A percentile compares a stretch with the other conserved stretches of the same genome.
phyloP scores from a whole-genome alignment of 305 asterid genomes.

The Fraxinus greggii region DNA sequence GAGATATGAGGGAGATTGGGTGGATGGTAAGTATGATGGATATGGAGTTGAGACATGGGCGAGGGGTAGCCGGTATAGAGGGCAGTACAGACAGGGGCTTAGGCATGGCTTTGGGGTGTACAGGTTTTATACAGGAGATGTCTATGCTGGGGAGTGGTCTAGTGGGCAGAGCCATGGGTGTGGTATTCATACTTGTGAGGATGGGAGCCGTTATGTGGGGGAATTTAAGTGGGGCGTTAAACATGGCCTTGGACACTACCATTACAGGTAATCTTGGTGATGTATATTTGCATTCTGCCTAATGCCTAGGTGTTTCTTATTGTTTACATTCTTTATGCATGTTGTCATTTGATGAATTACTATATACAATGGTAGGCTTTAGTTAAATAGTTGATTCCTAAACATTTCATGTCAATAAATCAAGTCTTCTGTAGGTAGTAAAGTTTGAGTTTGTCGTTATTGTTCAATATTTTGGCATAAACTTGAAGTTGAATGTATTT shows the following conservation, averaged over 20 bases:
- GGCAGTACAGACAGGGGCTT: constrained; percentile 87
- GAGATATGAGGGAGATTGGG: constrained; percentile 92
- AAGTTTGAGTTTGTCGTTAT: background rate
- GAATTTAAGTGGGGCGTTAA: constrained; percentile 94
- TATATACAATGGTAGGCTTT: background rate
- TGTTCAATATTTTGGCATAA: background rate
- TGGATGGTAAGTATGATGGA: constrained; percentile 93
- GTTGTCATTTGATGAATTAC: background rate
- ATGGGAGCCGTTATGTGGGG: constrained; percentile 81
- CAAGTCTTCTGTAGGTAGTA: background rate
- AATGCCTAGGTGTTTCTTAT: background rate
- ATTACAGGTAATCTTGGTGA: constrained; percentile 59
- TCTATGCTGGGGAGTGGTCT: constrained; percentile 94
- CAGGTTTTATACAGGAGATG: constrained; percentile 91
- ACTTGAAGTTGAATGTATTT: constrained; percentile 15
- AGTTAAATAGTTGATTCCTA: constrained; percentile 17
- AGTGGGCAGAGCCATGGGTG: constrained; percentile 94
- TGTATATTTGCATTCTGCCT: constrained; percentile 10
- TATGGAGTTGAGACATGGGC: constrained; percentile 96
- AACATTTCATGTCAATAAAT: constrained; percentile 1
- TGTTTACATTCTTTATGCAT: background rate
- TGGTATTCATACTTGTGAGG: constrained; percentile 88
- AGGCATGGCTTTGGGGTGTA: constrained; percentile 93
- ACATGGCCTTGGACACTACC: constrained; percentile 94
- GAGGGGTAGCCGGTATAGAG: constrained; percentile 81